These are phyloP conservation scores for Fragaria nilgerrensis DNA, from an alignment of 306 rosid genomes.

Conservation along the genomic window DNA sequence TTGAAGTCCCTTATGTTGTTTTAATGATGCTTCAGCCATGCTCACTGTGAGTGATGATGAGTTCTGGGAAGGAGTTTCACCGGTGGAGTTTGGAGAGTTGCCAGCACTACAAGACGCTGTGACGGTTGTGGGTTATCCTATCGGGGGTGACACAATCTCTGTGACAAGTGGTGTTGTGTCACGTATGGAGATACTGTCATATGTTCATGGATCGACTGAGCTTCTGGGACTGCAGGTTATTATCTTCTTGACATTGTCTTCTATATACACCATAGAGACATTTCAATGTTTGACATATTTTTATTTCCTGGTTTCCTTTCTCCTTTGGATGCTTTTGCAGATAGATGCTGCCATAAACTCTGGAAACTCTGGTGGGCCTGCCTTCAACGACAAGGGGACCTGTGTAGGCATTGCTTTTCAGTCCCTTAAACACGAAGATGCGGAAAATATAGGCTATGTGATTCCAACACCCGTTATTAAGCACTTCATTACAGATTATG, in stretches of 20 bases:
- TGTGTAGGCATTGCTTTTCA: slow-evolving; percentile 89
- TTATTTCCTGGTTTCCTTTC: slow-evolving; percentile 23
- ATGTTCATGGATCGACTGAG: slow-evolving; percentile 83
- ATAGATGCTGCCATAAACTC: slow-evolving; percentile 83
- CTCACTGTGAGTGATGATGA: slow-evolving; percentile 74
- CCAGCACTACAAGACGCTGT: slow-evolving; percentile 78
- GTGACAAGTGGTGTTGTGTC: slow-evolving; percentile 90
- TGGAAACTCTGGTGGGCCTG: slow-evolving; percentile 88
- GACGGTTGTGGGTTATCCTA: slow-evolving; percentile 80
- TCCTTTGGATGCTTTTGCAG: slow-evolving; percentile 34
- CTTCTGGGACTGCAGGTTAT: slow-evolving; percentile 83
- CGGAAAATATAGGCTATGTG: slow-evolving; percentile 72
- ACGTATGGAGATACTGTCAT: slow-evolving; percentile 73
- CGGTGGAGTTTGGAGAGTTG: slow-evolving; percentile 69
- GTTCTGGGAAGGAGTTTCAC: slow-evolving; percentile 80
- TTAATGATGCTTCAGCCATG: slow-evolving; percentile 55
- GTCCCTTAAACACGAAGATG: slow-evolving; percentile 79
- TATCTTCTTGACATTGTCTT: slow-evolving; percentile 14
- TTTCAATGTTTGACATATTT: slow-evolving; percentile 9
- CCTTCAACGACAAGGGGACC: slow-evolving; percentile 63
- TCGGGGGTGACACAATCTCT: slow-evolving; percentile 80
- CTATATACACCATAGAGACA: background rate
- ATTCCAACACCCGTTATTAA: slow-evolving; percentile 78
- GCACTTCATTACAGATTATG: slow-evolving; percentile 78
- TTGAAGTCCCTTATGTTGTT: background rate